A percentile compares a stretch with the other conserved stretches of the same genome.
Conservation (phyloP, 768 basidiomycete genomes). For the Cyathus striatus region DNA sequence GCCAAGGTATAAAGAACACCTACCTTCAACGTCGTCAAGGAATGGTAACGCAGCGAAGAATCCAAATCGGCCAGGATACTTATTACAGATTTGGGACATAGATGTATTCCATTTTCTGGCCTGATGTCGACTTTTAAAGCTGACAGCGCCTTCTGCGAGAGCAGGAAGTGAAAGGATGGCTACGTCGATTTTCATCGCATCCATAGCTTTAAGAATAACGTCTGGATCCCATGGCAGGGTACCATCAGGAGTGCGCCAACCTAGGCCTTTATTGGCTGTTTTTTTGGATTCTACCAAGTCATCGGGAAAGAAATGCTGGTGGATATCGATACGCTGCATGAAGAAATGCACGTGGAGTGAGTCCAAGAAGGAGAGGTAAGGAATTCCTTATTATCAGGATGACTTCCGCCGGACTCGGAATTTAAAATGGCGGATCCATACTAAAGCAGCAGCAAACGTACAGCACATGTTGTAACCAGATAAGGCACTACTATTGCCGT, state of each 20-base stretch:
- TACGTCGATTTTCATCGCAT: conserved; percentile 47
- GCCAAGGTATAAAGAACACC: conserved; percentile 1
- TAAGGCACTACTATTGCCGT: too few relatives aligned
- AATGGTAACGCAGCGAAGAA: conserved; percentile 68
- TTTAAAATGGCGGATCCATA: too few relatives aligned
- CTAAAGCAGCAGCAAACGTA: too few relatives aligned
- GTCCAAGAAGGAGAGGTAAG: background rate
- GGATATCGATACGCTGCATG: conserved; percentile 53
- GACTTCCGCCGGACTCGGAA: too few relatives aligned
- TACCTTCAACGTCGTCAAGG: conserved; percentile 59
- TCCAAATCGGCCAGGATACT: conserved; percentile 54
- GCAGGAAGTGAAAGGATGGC: conserved; percentile 69
- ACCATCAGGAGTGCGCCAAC: conserved; percentile 59
- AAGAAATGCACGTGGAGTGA: background rate
- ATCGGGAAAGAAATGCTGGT: conserved; percentile 70
- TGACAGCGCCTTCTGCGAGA: conserved; percentile 30
- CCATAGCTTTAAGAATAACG: conserved; percentile 59
- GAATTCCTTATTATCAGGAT: too few relatives aligned
- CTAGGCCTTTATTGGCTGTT: conserved; percentile 33
- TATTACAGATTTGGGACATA: conserved; percentile 40
- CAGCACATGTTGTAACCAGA: too few relatives aligned
- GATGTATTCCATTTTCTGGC: conserved; percentile 44
- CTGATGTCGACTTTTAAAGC: conserved; percentile 31
- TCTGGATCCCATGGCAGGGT: conserved; percentile 64
- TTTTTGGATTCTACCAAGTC: conserved; percentile 40